Evolutionary conservation across 2,329 filamentous ascomycete genomes (phyloP).

Genomic region (Fusarium azukiicola): DNA sequence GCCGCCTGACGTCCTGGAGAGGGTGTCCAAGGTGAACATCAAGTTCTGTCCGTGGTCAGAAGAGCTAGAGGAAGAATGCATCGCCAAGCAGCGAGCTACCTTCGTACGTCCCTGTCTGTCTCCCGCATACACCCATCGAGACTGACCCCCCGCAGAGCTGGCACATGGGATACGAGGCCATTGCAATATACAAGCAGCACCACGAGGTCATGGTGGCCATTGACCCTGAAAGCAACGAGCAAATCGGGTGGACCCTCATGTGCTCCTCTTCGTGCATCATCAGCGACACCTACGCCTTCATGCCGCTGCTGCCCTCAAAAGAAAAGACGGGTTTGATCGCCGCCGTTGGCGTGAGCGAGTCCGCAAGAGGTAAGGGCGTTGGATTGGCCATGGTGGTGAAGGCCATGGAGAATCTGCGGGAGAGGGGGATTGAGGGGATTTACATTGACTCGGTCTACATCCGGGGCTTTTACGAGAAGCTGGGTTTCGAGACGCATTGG

Average conservation of each 20-base stretch:
- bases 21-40: constrained; percentile 41
- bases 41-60: constrained; percentile 50
- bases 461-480: constrained; percentile 47
- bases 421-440: constrained; percentile 47
- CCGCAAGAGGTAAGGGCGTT: constrained; percentile 44
- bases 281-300: constrained; percentile 28
- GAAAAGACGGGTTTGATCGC: constrained; percentile 49
- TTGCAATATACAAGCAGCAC: constrained; percentile 43
- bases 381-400: constrained; percentile 47
- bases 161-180: constrained; percentile 37
- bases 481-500: constrained; percentile 43
- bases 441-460: constrained; percentile 49
- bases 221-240: constrained; percentile 48
- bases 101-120: constrained; percentile 35
- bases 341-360: constrained; percentile 50
- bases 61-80: constrained; percentile 51
- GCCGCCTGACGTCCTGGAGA: constrained; percentile 42
- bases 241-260: constrained; percentile 54
- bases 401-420: constrained; percentile 46
- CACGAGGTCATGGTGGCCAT: constrained; percentile 50
- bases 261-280: constrained; percentile 34
- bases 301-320: constrained; percentile 44
- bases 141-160: constrained; percentile 41
- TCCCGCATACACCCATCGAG: accelerated
- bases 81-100: constrained; percentile 43